A percentile compares a stretch with the other conserved stretches of the same genome.
Evolutionary conservation across 345 rosid species (phyloP).

Genomic region (Raphanus raphanistrum): DNA sequence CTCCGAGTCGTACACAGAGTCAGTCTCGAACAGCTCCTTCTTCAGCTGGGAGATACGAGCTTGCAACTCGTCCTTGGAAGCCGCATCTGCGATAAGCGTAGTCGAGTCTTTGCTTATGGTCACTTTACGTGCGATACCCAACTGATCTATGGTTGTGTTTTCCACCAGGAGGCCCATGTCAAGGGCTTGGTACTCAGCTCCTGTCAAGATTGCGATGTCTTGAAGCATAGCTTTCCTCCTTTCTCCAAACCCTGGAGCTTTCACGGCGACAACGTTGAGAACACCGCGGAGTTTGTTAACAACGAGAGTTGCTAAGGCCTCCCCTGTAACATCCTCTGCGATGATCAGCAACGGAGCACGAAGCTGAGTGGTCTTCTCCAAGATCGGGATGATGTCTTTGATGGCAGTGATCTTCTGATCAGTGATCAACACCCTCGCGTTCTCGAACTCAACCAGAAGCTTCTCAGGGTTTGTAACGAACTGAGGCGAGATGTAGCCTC

Average conservation of each 20-base stretch:
- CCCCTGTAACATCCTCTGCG: constrained; percentile 95
- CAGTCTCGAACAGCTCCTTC: constrained; percentile 84
- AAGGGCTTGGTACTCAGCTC: constrained; percentile 88
- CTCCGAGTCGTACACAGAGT: constrained; percentile 80
- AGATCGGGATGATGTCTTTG: constrained; percentile 86
- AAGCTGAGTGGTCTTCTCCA: constrained; percentile 92
- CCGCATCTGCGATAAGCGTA: constrained; percentile 88
- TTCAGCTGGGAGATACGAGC: constrained; percentile 79
- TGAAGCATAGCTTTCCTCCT: constrained; percentile 97
- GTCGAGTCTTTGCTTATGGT: constrained; percentile 79
- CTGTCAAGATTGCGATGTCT: constrained; percentile 92
- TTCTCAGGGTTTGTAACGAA: constrained; percentile 95
- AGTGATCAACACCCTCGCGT: constrained; percentile 83
- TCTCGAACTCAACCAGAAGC: constrained; percentile 86
- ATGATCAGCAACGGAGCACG: constrained; percentile 87
- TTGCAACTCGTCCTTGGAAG: constrained; percentile 89
- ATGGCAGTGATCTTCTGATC: constrained; percentile 94
- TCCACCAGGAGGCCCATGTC: constrained; percentile 83
- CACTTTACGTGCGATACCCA: constrained; percentile 86
- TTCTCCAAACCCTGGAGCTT: constrained; percentile 97
- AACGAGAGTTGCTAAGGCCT: constrained; percentile 97
- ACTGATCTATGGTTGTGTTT: constrained; percentile 74
- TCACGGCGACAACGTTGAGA: constrained; percentile 86
- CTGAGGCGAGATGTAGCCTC: constrained; percentile 96
- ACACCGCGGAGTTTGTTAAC: constrained; percentile 95